These are phyloP conservation scores for Hordeum vulgare DNA, from an alignment of 176 grass and related monocot genomes.

Conservation along the genomic window DNA sequence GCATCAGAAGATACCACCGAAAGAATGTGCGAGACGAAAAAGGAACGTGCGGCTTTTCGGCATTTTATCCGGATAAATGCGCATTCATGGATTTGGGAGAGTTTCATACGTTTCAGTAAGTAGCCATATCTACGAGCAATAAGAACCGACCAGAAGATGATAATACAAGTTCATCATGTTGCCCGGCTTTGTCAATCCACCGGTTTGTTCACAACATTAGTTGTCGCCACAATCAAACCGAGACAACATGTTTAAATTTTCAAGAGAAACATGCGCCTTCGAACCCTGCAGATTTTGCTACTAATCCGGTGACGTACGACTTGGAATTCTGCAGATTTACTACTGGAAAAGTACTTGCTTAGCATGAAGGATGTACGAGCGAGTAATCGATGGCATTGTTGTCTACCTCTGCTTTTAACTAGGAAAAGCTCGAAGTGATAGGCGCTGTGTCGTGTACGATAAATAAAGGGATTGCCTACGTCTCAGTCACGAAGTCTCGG, in stretches of 20 bases:
- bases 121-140: not conserved
- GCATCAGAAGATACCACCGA: not conserved
- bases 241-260: not conserved
- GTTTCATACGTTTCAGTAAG: constrained; percentile 30
- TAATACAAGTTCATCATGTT: not conserved
- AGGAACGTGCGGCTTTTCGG: not conserved
- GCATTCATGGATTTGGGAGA: not conserved
- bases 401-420: constrained; percentile 1
- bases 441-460: constrained; percentile 1
- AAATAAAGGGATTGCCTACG: no score
- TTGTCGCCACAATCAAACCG: not conserved
- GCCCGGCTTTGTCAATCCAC: not conserved
- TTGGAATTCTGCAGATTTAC: not conserved
- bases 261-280: not conserved
- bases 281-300: not conserved
- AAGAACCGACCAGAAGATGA: not conserved
- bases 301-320: not conserved
- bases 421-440: constrained; percentile 5
- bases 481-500: no score
- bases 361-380: not conserved
- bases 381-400: not conserved
- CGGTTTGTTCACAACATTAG: not conserved
- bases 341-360: not conserved
- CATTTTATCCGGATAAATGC: not conserved
- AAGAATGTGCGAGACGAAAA: not conserved